phyloP scores from a whole-genome alignment of 164 flowering plant genomes.

The Sedum album region DNA sequence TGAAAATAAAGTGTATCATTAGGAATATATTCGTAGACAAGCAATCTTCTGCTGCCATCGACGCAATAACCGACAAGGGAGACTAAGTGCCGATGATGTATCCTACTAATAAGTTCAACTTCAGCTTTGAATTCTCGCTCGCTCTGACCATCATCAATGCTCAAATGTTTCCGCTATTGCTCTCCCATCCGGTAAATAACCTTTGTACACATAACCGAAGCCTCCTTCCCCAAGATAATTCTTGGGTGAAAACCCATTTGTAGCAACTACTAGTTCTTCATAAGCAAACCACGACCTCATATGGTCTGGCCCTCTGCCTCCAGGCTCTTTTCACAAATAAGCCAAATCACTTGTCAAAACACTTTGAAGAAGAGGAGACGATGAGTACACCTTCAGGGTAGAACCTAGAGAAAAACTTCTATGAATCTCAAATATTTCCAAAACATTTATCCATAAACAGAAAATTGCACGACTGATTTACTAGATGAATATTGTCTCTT shows the following conservation, averaged over 20 bases:
- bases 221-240: slow-evolving; percentile 91
- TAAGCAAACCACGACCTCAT: slow-evolving; percentile 63
- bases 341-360: slow-evolving; percentile 33
- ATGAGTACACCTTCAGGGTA: slow-evolving; percentile 26
- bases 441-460: not conserved
- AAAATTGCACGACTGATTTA: not conserved
- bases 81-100: slow-evolving; percentile 83
- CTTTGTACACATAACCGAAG: slow-evolving; percentile 82
- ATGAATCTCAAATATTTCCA: not conserved
- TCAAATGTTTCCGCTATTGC: slow-evolving; percentile 82
- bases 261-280: slow-evolving; percentile 54
- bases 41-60: slow-evolving; percentile 57
- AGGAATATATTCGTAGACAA: slow-evolving; percentile 72
- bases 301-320: slow-evolving; percentile 69
- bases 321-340: slow-evolving; percentile 36
- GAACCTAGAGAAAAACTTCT: slow-evolving; percentile 32
- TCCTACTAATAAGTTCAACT: slow-evolving; percentile 63
- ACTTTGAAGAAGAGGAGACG: slow-evolving; percentile 35
- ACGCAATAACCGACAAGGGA: slow-evolving; percentile 90
- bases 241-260: slow-evolving; percentile 61
- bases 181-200: slow-evolving; percentile 63
- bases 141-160: slow-evolving; percentile 73
- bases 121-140: slow-evolving; percentile 81
- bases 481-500: too few relatives aligned
- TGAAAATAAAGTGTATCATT: slow-evolving; percentile 75